Percentiles rank a stretch among this genome's conserved stretches.
Conservation (phyloP, 805 yeast species). For the Brettanomyces sp. region DNA sequence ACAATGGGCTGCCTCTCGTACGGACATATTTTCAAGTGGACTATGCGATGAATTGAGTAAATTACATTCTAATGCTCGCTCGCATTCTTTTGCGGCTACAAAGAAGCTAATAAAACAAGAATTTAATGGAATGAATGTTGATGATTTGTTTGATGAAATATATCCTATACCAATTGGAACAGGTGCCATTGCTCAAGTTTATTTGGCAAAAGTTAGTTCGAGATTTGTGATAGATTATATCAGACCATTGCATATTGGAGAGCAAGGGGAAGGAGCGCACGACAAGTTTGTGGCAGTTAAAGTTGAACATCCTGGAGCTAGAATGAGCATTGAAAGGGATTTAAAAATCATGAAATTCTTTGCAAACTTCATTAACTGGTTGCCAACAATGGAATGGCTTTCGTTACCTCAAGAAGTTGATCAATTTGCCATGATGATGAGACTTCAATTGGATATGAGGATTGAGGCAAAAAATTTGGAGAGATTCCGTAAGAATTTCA, state of each 20-base stretch:
- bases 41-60: conserved; percentile 69
- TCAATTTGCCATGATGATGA: conserved; percentile 80
- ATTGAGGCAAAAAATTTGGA: conserved; percentile 79
- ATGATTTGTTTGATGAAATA: conserved; percentile 76
- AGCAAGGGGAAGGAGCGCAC: conserved; percentile 18
- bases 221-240: conserved; percentile 19
- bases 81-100: conserved; percentile 61
- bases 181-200: conserved; percentile 98
- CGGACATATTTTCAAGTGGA: conserved; percentile 78
- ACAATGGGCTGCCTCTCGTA: conserved; percentile 98
- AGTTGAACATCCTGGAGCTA: conserved; percentile 85
- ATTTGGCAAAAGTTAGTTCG: conserved; percentile 55
- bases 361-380: conserved; percentile 55
- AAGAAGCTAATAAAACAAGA: conserved; percentile 47
- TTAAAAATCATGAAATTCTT: conserved; percentile 74
- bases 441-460: conserved; percentile 77
- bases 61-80: conserved; percentile 74
- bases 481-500: conserved; percentile 64
- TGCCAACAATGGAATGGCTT: conserved; percentile 98
- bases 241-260: conserved; percentile 5
- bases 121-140: conserved; percentile 44
- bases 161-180: conserved; percentile 75
- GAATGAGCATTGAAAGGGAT: conserved; percentile 64
- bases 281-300: conserved; percentile 75
- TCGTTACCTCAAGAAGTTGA: conserved; percentile 91